phyloP scores from a whole-genome alignment of 345 rosid genomes.

The Syzygium grande region DNA sequence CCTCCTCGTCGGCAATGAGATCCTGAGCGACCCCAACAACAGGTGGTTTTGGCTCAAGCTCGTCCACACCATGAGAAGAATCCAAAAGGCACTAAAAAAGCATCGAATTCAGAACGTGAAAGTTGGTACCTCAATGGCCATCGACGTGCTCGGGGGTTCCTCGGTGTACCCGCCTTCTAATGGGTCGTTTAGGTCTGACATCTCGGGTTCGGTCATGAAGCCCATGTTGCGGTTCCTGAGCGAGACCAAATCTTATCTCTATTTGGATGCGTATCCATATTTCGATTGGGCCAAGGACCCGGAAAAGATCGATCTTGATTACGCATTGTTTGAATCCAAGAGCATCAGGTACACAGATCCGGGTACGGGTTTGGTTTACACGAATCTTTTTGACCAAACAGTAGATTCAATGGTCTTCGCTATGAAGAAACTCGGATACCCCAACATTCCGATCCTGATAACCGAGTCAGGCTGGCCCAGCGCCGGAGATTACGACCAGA shows the following conservation, averaged over 20 bases:
- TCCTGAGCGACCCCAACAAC: slow-evolving; percentile 21
- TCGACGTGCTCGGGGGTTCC: slow-evolving; percentile 34
- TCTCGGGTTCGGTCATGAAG: slow-evolving; percentile 37
- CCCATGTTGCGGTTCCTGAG: slow-evolving; percentile 76
- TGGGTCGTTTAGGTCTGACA: slow-evolving; percentile 67
- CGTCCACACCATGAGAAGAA: slow-evolving; percentile 66
- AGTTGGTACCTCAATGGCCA: slow-evolving; percentile 59
- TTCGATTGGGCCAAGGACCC: slow-evolving; percentile 63
- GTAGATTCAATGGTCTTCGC: slow-evolving; percentile 68
- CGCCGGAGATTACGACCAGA: slow-evolving; percentile 73
- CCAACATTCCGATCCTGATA: slow-evolving; percentile 56
- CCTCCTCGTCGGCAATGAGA: slow-evolving; percentile 82
- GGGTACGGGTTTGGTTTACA: slow-evolving; percentile 47
- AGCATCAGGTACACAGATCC: slow-evolving; percentile 58
- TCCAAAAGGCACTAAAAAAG: slow-evolving; percentile 37
- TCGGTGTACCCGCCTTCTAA: slow-evolving; percentile 74
- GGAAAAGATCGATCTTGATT: slow-evolving; percentile 40
- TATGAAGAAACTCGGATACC: slow-evolving; percentile 64
- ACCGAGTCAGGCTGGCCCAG: slow-evolving; percentile 98
- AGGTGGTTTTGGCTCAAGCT: slow-evolving; percentile 37
- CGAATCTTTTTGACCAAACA: slow-evolving; percentile 83
- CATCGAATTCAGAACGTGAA: slow-evolving; percentile 41
- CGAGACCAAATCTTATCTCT: slow-evolving; percentile 79
- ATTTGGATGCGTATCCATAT: slow-evolving; percentile 75
- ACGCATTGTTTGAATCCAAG: slow-evolving; percentile 49